Base-by-base conservation (phyloP, 768 basidiomycete genomes). In the Trametes coccinea region DNA sequence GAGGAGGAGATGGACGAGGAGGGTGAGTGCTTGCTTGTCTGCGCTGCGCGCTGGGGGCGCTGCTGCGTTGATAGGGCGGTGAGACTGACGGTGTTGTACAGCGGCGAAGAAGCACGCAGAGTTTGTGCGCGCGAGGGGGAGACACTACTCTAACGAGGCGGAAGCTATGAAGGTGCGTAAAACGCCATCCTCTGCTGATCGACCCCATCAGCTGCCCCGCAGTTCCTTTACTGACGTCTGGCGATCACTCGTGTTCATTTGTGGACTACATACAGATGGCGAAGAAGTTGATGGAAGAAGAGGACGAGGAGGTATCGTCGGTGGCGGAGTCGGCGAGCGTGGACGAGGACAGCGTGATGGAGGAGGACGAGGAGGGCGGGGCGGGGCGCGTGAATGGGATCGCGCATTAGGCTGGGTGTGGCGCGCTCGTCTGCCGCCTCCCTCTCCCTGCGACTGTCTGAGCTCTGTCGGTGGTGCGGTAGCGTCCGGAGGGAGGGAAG, bases 1-100 rank as follows among this genome's bases (percentile, higher is more conserved):
- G 86, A 83, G 4, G 90, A 93, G 63, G 91, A 92, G 71, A 90
- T 93, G 90, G 90, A 93, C 67, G 90, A 90, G 76, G 93, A 95
- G 76, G 82, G 93, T 92, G 61, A 66, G 86, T 78, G 31, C 6
- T 17, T 13, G 33, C 34, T 17, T 56, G 17, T 11, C 11, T 29
- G 5, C 5, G 45, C 17, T 17, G 9, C n/a, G 46, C 10, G 0
- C 11, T 10, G 46, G 46, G 7, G 39, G 8, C 13, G 39, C 39
- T 39, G 39, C 39, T 7, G 39, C 39, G 7, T 7, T 39, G 39
- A 7, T 0, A 39, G 45, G 4, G 5, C 9, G 45, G 46, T 47
- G 46, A 10, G 5, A 10, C 46, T 47, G 46, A 47, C 22, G 46
- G 11, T 2, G 13, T 51, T 30, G n/a, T 16, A 44, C 64, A 94